Conservation (phyloP, 2,329 filamentous ascomycete genomes). For the Penicillium janthinellum region DNA sequence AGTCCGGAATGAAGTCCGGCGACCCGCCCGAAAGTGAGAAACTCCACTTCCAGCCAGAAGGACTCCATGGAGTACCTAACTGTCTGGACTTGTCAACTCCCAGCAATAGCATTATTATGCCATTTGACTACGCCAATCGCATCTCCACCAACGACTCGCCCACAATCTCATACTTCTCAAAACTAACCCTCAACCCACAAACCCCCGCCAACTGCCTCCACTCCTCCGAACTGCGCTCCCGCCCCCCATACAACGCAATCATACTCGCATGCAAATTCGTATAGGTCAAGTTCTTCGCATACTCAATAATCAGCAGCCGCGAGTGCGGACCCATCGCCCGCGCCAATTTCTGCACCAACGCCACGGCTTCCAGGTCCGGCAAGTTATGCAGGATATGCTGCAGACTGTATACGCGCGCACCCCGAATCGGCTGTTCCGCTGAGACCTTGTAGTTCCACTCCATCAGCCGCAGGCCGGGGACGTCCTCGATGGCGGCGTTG, state of each 20-base stretch:
- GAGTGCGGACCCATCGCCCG: conserved; percentile 38
- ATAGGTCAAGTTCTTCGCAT: conserved; percentile 39
- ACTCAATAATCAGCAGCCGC: conserved; percentile 40
- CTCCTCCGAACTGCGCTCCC: conserved; percentile 38
- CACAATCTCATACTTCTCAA: conserved; percentile 36
- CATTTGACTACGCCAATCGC: conserved; percentile 20
- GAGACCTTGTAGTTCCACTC: conserved; percentile 41
- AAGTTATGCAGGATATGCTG: conserved; percentile 43
- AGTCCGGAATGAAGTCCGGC: background rate
- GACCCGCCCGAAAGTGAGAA: background rate
- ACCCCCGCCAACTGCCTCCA: conserved; percentile 39
- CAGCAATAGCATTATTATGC: background rate
- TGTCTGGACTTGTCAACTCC: background rate
- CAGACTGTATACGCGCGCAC: conserved; percentile 37
- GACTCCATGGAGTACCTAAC: background rate
- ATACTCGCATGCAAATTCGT: conserved; percentile 41
- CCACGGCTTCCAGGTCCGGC: conserved; percentile 39
- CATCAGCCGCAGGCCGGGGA: conserved; percentile 33
- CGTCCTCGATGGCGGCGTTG: conserved; percentile 32
- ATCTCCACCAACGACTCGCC: conserved; percentile 43
- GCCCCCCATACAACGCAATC: conserved; percentile 39
- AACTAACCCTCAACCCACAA: conserved; percentile 37
- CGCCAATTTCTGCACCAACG: conserved; percentile 40
- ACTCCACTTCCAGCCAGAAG: background rate
- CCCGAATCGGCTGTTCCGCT: conserved; percentile 35